Evolutionary conservation across 345 rosid species (phyloP), one percentile per base, ranked within the genome.

Genomic region (Eucalyptus polyanthemos): DNA sequence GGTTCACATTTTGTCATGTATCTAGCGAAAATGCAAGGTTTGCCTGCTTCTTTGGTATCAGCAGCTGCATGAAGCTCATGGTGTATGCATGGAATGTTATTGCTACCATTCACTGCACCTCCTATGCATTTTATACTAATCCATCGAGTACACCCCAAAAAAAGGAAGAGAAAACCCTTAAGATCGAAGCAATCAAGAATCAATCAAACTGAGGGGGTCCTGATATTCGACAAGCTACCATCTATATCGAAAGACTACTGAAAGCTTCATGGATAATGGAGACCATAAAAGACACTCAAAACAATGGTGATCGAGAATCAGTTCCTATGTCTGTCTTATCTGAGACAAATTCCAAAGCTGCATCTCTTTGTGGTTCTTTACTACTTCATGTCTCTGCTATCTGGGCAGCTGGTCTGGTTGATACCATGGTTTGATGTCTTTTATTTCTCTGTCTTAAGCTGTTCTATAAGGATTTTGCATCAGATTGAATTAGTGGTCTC

Each of bases 1-100:
- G 99, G 98, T 76, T 94, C 99, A 65, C 98, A 98, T 92, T 98
- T 98, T 89, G 97, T 93, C 90, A 97, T 98, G 99, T 95, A 94
- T 94, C 91, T 97, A 25, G 98, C 98, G 31, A 97, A 94, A 92
- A 97, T 96, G 97, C 93, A 94, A 96, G 99, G 99, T 97, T 37
- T 88, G 93, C 86, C 56, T 89, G 19, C 87, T 69, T 76, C 24
- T 40, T 27, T 86, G 88, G 50, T 34, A 86, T 86, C 62, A 53
- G 62, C 47, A 76, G 9, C 47, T 40, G 14, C 47, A 21, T 76
- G 85, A 76, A 21, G 85, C 47, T 76, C 29, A 21, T 76, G 29
- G 8, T 40, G 15, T 76, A 6, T 76, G 29, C 29, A 76, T 76
- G 83, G 47, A 76, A 76, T 76, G 85, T 76, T 40, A 76, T 40